phyloP scores from a whole-genome alignment of 2,329 filamentous ascomycete genomes.

The Sarocladium oryzae region DNA sequence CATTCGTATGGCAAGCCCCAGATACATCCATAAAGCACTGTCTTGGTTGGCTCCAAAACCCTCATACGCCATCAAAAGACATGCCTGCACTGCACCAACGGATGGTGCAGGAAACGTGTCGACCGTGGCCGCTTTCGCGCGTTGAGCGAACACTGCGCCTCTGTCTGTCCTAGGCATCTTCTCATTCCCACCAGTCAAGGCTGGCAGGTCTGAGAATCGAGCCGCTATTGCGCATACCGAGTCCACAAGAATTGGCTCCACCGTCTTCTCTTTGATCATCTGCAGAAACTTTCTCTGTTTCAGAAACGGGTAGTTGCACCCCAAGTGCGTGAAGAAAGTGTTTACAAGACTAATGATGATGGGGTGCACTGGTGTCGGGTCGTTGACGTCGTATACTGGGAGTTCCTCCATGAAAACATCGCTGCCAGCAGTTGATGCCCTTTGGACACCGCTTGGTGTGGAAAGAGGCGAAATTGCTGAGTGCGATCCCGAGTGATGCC shows the following conservation, averaged over 20 bases:
- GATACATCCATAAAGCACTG: constrained; percentile 89
- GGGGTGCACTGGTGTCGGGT: constrained; percentile 62
- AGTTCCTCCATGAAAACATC: constrained; percentile 45
- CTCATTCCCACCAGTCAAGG: constrained; percentile 39
- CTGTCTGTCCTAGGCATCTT: constrained; percentile 56
- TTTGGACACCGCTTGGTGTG: constrained; percentile 24
- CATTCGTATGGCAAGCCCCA: constrained; percentile 81
- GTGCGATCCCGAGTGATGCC: constrained; percentile 54
- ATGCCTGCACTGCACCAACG: constrained; percentile 77
- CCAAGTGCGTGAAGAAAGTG: constrained; percentile 74
- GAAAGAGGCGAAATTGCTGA: constrained; percentile 46
- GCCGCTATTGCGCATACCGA: constrained; percentile 78
- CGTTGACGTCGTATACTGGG: constrained; percentile 71
- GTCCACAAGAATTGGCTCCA: constrained; percentile 81
- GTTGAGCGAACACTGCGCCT: constrained; percentile 70
- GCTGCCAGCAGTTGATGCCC: constrained; percentile 34
- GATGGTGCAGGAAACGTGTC: constrained; percentile 79
- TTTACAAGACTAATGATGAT: constrained; percentile 72
- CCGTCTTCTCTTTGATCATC: constrained; percentile 72
- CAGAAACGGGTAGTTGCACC: constrained; percentile 81
- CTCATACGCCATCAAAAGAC: constrained; percentile 77
- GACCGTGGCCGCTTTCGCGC: constrained; percentile 75
- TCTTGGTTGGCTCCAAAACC: constrained; percentile 85
- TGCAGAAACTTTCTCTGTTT: constrained; percentile 64
- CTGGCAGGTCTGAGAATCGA: constrained; percentile 63